Percentiles rank a stretch among this genome's conserved stretches.
Evolutionary conservation across 148 eudicot species (phyloP).

Genomic region (Camellia sinensis): DNA sequence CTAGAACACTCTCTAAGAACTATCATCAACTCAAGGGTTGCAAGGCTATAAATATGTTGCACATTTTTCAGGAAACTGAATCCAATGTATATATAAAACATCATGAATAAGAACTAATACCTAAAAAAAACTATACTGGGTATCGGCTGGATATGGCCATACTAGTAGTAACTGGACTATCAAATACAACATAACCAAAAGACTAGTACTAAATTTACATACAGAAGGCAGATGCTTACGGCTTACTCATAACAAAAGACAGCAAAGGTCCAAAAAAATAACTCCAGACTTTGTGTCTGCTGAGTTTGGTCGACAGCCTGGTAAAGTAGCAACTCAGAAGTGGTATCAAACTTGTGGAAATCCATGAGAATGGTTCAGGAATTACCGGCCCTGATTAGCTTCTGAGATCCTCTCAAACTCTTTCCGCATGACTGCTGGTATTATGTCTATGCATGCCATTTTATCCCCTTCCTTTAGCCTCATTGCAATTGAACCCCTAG

Average conservation of each 20-base stretch:
- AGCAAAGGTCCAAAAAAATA: not conserved
- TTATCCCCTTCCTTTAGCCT: conserved; percentile 72
- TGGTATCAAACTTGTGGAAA: not conserved
- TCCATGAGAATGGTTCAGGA: conserved; percentile 6
- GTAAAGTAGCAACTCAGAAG: conserved; percentile 3
- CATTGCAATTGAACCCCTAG: conserved; percentile 91
- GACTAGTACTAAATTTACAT: not conserved
- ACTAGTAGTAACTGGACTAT: not conserved
- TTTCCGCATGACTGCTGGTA: conserved; percentile 63
- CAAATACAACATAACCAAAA: not conserved
- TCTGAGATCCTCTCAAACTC: conserved; percentile 41
- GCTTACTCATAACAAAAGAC: not conserved
- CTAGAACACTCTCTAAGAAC: not conserved
- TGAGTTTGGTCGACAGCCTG: not conserved
- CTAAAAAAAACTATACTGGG: not conserved
- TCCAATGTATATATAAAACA: not conserved
- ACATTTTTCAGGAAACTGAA: not conserved
- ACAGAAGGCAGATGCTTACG: not conserved
- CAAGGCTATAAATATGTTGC: not conserved
- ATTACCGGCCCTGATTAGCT: conserved; percentile 55
- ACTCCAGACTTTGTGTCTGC: too few relatives aligned
- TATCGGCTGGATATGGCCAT: not conserved
- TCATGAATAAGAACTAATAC: not conserved
- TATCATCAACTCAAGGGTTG: not conserved
- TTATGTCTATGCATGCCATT: conserved; percentile 88